A percentile compares a stretch with the other conserved stretches of the same genome.
Evolutionary conservation across 1,284 basidiomycete genomes (phyloP).

Genomic region (Tranzscheliella williamsii): DNA sequence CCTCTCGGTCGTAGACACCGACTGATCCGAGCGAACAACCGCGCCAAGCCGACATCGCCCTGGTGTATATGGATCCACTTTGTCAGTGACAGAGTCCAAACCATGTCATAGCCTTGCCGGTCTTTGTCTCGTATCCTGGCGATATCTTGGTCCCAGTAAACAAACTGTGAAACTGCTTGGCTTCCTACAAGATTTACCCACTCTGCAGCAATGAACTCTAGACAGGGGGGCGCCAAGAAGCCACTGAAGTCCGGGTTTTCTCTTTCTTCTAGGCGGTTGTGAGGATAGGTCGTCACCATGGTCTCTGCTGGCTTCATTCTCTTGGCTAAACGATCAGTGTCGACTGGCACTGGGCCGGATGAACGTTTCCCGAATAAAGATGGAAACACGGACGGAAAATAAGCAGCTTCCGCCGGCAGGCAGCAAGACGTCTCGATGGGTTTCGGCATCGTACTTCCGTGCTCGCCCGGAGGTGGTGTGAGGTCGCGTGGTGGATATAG

Average conservation of each 20-base stretch:
- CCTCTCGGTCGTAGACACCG: conserved; percentile 6
- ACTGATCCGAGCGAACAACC: conserved; percentile 15
- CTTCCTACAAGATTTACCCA: conserved; percentile 5
- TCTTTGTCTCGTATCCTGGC: neutral
- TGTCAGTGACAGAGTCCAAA: conserved; percentile 28
- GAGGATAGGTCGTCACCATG: too few relatives aligned
- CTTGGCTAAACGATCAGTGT: too few relatives aligned
- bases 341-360: too few relatives aligned
- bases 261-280: too few relatives aligned
- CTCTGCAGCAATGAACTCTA: conserved; percentile 10
- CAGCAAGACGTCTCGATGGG: neutral
- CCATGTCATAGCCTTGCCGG: conserved; percentile 1
- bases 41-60: conserved; percentile 11
- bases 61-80: conserved; percentile 41
- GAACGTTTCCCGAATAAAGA: conserved; percentile 10
- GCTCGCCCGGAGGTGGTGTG: too few relatives aligned
- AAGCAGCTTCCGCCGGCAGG: conserved; percentile 5
- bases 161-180: too few relatives aligned
- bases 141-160: neutral
- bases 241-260: too few relatives aligned
- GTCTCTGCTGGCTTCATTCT: too few relatives aligned
- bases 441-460: neutral
- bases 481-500: too few relatives aligned
- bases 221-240: conserved; percentile 2
- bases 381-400: conserved; percentile 25